Conservation (phyloP, 2,329 filamentous ascomycete species). For the Claviceps quebecensis region DNA sequence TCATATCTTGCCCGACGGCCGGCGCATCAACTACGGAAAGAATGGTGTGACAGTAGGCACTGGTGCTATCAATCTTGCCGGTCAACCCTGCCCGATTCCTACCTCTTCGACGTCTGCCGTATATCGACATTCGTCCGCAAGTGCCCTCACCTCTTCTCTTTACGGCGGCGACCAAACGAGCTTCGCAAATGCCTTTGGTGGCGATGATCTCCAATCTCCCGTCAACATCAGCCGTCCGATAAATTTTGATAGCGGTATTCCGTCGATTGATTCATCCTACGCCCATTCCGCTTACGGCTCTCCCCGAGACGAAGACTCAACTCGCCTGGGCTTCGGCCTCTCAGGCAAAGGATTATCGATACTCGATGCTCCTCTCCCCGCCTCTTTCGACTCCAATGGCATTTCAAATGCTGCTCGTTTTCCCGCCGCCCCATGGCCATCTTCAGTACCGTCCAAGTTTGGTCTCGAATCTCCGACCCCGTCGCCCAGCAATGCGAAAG, state of each 20-base stretch:
- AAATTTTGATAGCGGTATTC: conserved; percentile 40
- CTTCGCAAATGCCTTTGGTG: conserved; percentile 24
- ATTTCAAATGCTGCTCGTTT: conserved; percentile 84
- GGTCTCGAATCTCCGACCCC: conserved; percentile 74
- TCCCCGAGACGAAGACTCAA: conserved; percentile 53
- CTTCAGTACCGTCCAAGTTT: conserved; percentile 85
- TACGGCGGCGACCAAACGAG: conserved; percentile 29
- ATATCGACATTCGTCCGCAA: conserved; percentile 46
- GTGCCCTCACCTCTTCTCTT: conserved; percentile 48
- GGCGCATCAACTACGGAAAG: conserved; percentile 71
- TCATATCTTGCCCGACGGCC: conserved; percentile 86
- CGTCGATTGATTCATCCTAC: conserved; percentile 44
- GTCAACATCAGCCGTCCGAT: conserved; percentile 33
- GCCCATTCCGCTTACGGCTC: conserved; percentile 63
- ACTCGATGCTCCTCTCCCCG: conserved; percentile 80
- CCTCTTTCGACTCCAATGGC: conserved; percentile 92
- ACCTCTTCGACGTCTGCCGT: conserved; percentile 26
- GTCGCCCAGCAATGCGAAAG: conserved; percentile 50
- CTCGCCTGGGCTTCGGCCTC: conserved; percentile 54
- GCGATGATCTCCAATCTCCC: conserved; percentile 21
- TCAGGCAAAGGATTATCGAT: conserved; percentile 73
- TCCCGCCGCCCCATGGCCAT: conserved; percentile 64
- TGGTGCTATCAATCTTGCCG: conserved; percentile 45
- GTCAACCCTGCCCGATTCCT: conserved; percentile 42
- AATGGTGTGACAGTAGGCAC: conserved; percentile 52